These are phyloP conservation scores for Fraxinus anomala DNA, from an alignment of 257 asterid genomes.

Conservation along the genomic window DNA sequence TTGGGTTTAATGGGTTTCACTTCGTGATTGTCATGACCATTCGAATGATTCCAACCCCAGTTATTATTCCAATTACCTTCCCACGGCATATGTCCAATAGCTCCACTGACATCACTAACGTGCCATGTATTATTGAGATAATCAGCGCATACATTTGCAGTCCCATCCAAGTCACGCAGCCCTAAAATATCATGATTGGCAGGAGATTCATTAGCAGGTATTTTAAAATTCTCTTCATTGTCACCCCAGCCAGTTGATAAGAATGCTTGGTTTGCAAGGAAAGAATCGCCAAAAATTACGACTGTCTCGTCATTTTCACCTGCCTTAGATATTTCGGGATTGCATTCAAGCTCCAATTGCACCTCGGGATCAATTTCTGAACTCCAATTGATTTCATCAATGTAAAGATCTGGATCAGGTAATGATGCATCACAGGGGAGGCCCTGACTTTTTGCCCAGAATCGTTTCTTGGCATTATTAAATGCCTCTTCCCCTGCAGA, in stretches of 20 bases:
- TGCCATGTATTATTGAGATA: constrained; percentile 25
- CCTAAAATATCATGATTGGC: not conserved
- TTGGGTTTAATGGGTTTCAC: constrained; percentile 17
- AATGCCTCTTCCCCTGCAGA: constrained; percentile 83
- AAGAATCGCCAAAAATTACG: constrained; percentile 63
- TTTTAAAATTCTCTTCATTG: constrained; percentile 12
- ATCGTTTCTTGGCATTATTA: constrained; percentile 61
- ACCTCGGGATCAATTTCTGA: constrained; percentile 7
- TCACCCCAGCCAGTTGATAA: constrained; percentile 41
- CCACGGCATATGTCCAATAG: constrained; percentile 34
- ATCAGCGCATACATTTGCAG: constrained; percentile 39
- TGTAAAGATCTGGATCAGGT: constrained; percentile 68
- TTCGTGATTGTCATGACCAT: constrained; percentile 19
- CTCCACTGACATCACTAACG: constrained; percentile 29
- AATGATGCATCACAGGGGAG: constrained; percentile 43
- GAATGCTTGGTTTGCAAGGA: constrained; percentile 39
- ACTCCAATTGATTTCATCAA: constrained; percentile 40
- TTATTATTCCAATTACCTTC: constrained; percentile 35
- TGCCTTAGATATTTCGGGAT: constrained; percentile 20
- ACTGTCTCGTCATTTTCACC: constrained; percentile 48
- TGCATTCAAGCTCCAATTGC: constrained; percentile 40
- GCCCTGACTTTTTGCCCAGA: constrained; percentile 62
- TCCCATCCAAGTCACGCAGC: constrained; percentile 16
- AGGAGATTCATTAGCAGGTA: not conserved
- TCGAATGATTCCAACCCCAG: constrained; percentile 24